Evolutionary conservation across 257 asterid genomes (phyloP).

Genomic region (Nicotiana benthamiana): DNA sequence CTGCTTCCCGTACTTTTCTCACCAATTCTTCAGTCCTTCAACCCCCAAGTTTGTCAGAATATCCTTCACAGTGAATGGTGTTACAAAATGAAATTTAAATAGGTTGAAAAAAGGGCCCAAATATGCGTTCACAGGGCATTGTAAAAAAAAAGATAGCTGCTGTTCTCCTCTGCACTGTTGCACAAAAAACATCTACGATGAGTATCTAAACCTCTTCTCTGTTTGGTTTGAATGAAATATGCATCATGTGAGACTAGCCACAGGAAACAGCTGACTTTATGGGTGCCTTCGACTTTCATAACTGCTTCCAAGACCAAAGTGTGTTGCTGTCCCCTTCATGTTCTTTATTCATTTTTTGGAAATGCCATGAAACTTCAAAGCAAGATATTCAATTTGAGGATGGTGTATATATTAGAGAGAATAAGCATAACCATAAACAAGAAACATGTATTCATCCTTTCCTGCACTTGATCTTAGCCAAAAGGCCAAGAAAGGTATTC

Average conservation of each 20-base stretch:
- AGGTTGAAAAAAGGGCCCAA: neutral
- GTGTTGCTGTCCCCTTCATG: neutral
- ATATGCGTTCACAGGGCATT: neutral
- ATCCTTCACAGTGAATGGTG: neutral
- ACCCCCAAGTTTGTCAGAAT: neutral
- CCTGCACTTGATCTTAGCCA: constrained; percentile 37
- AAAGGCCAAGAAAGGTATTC: constrained; percentile 36
- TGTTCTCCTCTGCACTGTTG: neutral
- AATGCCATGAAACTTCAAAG: neutral
- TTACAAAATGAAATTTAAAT: neutral
- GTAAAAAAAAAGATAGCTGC: neutral
- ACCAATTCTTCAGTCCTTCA: neutral
- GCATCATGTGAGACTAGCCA: neutral
- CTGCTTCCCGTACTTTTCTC: neutral
- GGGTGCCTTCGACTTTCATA: neutral
- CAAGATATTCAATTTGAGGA: neutral
- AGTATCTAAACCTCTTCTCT: neutral
- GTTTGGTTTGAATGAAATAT: neutral
- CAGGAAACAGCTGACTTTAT: neutral
- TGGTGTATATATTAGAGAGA: neutral
- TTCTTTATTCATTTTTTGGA: neutral
- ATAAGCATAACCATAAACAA: neutral
- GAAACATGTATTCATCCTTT: neutral
- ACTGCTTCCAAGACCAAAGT: neutral
- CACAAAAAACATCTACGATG: neutral